Evolutionary conservation across 768 basidiomycete species (phyloP).

Genomic region (Boletus rubropictus): DNA sequence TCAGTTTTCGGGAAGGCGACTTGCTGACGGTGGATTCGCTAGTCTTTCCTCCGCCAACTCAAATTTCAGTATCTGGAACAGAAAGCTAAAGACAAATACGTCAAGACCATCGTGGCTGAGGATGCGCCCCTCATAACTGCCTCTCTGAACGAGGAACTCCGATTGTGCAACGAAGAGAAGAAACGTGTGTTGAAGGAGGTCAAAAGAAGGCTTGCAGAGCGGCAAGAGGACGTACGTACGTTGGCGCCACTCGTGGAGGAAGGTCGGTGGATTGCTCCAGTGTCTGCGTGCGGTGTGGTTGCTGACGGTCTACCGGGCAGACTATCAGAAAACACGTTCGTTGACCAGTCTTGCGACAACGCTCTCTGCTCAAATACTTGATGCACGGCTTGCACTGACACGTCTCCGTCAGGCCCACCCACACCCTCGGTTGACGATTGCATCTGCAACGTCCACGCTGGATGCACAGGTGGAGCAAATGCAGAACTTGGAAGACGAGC

Average conservation of each 20-base stretch:
- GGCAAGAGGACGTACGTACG: slow-evolving; percentile 54
- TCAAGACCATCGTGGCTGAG: slow-evolving; percentile 81
- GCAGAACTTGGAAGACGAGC: slow-evolving; percentile 65
- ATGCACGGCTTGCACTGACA: slow-evolving; percentile 73
- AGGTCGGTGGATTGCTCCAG: slow-evolving; percentile 35
- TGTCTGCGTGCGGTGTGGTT: background rate
- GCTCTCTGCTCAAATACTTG: slow-evolving; percentile 73
- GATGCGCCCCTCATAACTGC: slow-evolving; percentile 77
- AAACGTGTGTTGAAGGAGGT: slow-evolving; percentile 61
- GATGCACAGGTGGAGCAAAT: slow-evolving; percentile 75
- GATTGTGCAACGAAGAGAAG: slow-evolving; percentile 57
- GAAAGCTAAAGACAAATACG: slow-evolving; percentile 85
- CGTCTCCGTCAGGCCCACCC: slow-evolving; percentile 79
- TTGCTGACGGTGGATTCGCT: slow-evolving; percentile 3
- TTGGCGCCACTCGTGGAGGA: slow-evolving; percentile 65
- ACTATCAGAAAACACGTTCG: slow-evolving; percentile 52
- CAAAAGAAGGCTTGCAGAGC: slow-evolving; percentile 58
- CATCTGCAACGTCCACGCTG: slow-evolving; percentile 67
- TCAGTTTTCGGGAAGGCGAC: background rate
- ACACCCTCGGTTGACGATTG: slow-evolving; percentile 70
- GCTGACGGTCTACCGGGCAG: slow-evolving; percentile 30
- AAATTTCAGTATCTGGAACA: slow-evolving; percentile 90
- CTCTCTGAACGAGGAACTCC: slow-evolving; percentile 69
- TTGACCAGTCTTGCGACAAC: slow-evolving; percentile 49
- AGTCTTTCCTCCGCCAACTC: slow-evolving; percentile 73